Evolutionary conservation across 2,329 filamentous ascomycete genomes (phyloP), one percentile per base, ranked within the genome.

Genomic region (Aspergillus neotritici): DNA sequence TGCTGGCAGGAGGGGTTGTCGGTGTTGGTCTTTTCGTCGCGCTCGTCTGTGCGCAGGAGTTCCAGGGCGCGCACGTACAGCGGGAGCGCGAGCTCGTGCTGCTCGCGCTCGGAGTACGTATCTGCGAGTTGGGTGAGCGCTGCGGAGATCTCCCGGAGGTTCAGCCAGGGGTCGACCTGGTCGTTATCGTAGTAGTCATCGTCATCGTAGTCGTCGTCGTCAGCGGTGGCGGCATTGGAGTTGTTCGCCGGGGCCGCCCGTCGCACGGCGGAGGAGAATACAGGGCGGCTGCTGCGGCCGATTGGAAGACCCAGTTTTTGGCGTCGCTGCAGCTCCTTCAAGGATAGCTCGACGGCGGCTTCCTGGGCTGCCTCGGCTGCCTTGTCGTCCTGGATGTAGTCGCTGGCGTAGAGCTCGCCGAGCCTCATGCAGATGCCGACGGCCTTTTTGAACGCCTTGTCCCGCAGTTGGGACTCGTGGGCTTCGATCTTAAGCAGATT

Each of bases 1-100:
- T 84, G 82, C 62, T 94, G 89, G 62, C 90, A 96, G 25, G 73
- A 77, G 16, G 71, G 73, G 1, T 69, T 68, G 3, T 53, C 21
- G 7, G 7, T 25, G 21, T 25, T 25, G 21, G 21, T 25, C 21
- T 25, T 25, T 25, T 25, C 21, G 21, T 25, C 48, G 17, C 61
- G 60, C 37, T 70, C 65, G 4, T 63, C 63, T 16, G 53, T 52
- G 8, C 80, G 75, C 62, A 80, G 83, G 35, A 93, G 68, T 13
- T 82, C 77, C 29, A 95, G 73, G 5, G 90, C 87, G 59, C 94
- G 88, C 56, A 96, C 80, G 63, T 90, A 94, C 25, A 96, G 74
- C 3, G 90, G 89, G 15, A 90, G 78, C 5, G 90, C 85, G 2
- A 96, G 80, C 53, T 91, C 86, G 58, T 88, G 84, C 54, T 86